Conservation (phyloP, 345 rosid species). For the Salix viminalis region DNA sequence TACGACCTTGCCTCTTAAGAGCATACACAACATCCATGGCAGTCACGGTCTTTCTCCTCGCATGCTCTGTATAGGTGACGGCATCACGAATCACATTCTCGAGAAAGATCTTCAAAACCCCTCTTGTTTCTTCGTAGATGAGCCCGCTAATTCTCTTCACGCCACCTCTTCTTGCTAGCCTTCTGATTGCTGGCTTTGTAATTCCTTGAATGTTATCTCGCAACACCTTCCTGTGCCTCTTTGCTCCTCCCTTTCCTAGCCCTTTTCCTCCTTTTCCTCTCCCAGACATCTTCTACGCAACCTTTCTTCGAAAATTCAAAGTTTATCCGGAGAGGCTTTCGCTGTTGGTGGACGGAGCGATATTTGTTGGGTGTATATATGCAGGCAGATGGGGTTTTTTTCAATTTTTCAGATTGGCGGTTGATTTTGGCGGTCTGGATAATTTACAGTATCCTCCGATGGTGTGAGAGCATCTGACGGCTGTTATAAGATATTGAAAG, state of each 20-base stretch:
- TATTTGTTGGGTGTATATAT: neutral
- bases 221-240: slow-evolving; percentile 6
- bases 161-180: slow-evolving; percentile 3
- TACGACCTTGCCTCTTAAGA: slow-evolving; percentile 3
- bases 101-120: slow-evolving; percentile 4
- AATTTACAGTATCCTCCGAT: neutral
- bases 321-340: neutral
- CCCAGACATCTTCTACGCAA: neutral
- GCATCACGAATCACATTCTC: slow-evolving; percentile 8
- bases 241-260: slow-evolving; percentile 1
- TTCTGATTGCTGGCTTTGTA: slow-evolving; percentile 1
- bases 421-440: neutral
- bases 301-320: neutral
- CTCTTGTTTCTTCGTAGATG: slow-evolving; percentile 1
- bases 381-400: neutral
- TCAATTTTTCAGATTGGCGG: neutral
- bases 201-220: slow-evolving; percentile 6
- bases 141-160: slow-evolving; percentile 3
- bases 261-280: slow-evolving; percentile 11
- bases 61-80: slow-evolving; percentile 1
- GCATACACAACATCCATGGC: slow-evolving; percentile 9
- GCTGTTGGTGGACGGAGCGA: too few relatives aligned
- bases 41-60: neutral
- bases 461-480: neutral
- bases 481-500: neutral